Evolutionary conservation across 2,329 filamentous ascomycete species (phyloP).

Genomic region (Bipolaris bicolor): DNA sequence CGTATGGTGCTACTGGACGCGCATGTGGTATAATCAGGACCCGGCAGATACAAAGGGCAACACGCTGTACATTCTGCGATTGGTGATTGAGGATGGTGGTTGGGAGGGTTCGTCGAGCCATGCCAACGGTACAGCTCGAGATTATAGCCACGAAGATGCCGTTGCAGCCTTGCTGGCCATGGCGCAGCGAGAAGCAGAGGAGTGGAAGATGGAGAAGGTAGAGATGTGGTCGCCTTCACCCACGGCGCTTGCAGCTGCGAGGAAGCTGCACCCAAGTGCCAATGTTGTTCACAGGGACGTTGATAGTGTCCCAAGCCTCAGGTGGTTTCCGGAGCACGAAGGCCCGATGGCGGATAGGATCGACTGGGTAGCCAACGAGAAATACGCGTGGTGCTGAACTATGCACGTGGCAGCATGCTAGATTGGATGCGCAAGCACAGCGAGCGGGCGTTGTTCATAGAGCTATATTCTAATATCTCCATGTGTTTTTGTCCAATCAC

Average conservation of each 20-base stretch:
- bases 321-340: conserved; percentile 64
- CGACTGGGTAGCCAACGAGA: conserved; percentile 78
- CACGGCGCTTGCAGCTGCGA: conserved; percentile 51
- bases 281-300: conserved; percentile 64
- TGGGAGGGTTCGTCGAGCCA: conserved; percentile 32
- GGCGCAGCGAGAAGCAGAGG: conserved; percentile 72
- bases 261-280: conserved; percentile 54
- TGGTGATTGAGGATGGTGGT: conserved; percentile 67
- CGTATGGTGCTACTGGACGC: conserved; percentile 77
- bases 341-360: conserved; percentile 58
- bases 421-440: not conserved
- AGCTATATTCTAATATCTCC: no score
- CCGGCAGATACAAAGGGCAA: conserved; percentile 64
- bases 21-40: conserved; percentile 66
- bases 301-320: conserved; percentile 73
- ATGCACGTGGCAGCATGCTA: not conserved
- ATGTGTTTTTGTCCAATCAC: not conserved
- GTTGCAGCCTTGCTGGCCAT: conserved; percentile 69
- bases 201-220: conserved; percentile 73
- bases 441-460: not conserved
- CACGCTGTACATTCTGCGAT: conserved; percentile 70
- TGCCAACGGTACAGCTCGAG: conserved; percentile 19
- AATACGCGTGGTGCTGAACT: conserved; percentile 74
- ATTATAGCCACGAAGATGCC: conserved; percentile 41
- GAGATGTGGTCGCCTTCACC: conserved; percentile 83